Evolutionary conservation across 73 alveolate genomes (phyloP).

Genomic region (Paramecium sexaurelia): DNA sequence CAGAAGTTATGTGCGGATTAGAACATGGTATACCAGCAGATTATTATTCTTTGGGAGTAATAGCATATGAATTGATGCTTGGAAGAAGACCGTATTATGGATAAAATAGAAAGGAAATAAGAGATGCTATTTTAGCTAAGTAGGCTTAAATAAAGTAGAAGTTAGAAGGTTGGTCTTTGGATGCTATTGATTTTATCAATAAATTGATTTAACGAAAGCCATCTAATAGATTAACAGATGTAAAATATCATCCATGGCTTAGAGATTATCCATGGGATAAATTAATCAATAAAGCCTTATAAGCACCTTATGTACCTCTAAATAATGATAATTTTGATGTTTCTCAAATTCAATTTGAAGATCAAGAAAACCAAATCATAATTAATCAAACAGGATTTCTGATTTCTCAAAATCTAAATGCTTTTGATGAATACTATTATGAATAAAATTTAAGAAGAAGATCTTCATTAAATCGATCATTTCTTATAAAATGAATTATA

Average conservation of each 20-base stretch:
- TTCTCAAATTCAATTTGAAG: conserved; percentile 40
- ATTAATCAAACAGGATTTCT: neutral
- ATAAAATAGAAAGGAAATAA: conserved; percentile 86
- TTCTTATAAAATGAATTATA: neutral
- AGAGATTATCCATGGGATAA: conserved; percentile 82
- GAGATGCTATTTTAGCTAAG: conserved; percentile 92
- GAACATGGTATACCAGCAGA: conserved; percentile 86
- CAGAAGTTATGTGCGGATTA: conserved; percentile 90
- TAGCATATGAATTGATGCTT: conserved; percentile 65
- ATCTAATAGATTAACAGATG: conserved; percentile 74
- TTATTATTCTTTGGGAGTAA: conserved; percentile 89
- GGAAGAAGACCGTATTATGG: conserved; percentile 81
- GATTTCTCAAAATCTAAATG: neutral
- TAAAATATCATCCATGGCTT: conserved; percentile 83
- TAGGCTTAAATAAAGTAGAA: conserved; percentile 82
- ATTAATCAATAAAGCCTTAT: conserved; percentile 63
- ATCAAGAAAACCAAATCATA: conserved; percentile 55
- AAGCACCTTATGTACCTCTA: conserved; percentile 69
- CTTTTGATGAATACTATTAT: neutral
- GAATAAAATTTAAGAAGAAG: neutral
- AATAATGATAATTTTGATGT: conserved; percentile 59
- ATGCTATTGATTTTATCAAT: conserved; percentile 90
- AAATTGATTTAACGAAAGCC: conserved; percentile 77
- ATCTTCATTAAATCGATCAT: conserved; percentile 5
- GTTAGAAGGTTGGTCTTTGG: conserved; percentile 93